These are phyloP conservation scores for Pseudofabraea citricarpa DNA, from an alignment of 2,329 filamentous ascomycete species.

Conservation along the genomic window DNA sequence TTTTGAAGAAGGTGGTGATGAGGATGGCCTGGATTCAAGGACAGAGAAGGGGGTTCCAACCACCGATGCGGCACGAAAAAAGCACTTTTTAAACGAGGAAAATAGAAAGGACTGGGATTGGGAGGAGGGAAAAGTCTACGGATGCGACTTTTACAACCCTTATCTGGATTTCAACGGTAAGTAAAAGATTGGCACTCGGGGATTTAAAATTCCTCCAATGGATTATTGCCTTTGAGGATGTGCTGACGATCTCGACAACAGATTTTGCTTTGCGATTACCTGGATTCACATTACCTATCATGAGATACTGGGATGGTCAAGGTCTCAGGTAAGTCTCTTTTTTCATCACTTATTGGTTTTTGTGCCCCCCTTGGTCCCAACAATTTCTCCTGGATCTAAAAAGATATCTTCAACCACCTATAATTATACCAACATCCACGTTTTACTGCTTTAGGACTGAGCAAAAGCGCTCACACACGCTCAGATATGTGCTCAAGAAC, in stretches of 20 bases:
- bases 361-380: constrained; percentile 23
- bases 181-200: too few relatives aligned
- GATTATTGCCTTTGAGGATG: neutral
- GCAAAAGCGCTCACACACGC: constrained; percentile 64
- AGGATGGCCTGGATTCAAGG: constrained; percentile 35
- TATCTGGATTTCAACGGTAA: constrained; percentile 80
- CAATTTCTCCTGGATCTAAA: neutral
- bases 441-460: constrained; percentile 20
- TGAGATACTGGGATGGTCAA: constrained; percentile 78
- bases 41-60: constrained; percentile 34
- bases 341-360: constrained; percentile 21
- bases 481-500: constrained; percentile 91
- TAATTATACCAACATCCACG: constrained; percentile 10
- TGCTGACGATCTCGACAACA: constrained; percentile 18
- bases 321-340: constrained; percentile 57
- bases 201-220: too few relatives aligned
- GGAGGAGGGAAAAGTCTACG: constrained; percentile 56
- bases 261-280: constrained; percentile 68
- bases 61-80: constrained; percentile 44
- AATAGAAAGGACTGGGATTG: constrained; percentile 55
- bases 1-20: constrained; percentile 34
- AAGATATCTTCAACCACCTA: neutral
- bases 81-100: constrained; percentile 52
- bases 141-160: constrained; percentile 79
- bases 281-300: constrained; percentile 67